Evolutionary conservation across 352 stramenopile species (phyloP), one percentile per base, ranked within the genome.

Genomic region (Phytophthora rubi): DNA sequence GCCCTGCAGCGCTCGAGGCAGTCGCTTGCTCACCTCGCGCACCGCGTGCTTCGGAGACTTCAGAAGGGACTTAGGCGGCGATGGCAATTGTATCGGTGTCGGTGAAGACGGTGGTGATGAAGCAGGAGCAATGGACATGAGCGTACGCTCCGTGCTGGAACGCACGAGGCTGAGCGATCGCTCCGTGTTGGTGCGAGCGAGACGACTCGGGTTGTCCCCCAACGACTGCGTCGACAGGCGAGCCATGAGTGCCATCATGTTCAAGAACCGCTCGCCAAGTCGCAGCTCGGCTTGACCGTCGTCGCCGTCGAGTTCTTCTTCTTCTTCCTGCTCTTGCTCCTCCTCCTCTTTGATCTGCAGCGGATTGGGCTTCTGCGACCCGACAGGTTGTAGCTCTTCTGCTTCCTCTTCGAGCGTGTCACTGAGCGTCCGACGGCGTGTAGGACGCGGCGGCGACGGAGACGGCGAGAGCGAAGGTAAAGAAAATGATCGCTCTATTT

Each of bases 211-310:
- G 15, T 42, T 47, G 2, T 62, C 45, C 5, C 54, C 73, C 15
- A 77, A 52, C 10, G 61, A 65, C 56, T 77, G 58, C 33, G 57
- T 72, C 8, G 70, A 58, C 18, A 91, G 83, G 4, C 70, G 75
- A 53, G 76, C 44, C 64, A 91, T 79, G 42, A 76, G 62, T 58
- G 76, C 69, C 83, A 91, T 89, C 65, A 88, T 74, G 21, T 79
- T 71, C 32, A 91, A 49, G 51, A 91, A 91, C 4, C 83, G 66
- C 58, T 89, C 80, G 1, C 82, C 82, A 0, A 91, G 79, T 9
- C 81, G 73, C 52, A 77, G 26, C 53, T 82, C 72, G 0, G 72
- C 61, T 26, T 81, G 49, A 1, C 12, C 13, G 3, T 60, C 65
- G 15, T 55, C 47, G 1, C 47, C 35, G 30, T 15, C 12, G 1